phyloP scores from a whole-genome alignment of 306 rosid genomes.

The Castanospermum australe region DNA sequence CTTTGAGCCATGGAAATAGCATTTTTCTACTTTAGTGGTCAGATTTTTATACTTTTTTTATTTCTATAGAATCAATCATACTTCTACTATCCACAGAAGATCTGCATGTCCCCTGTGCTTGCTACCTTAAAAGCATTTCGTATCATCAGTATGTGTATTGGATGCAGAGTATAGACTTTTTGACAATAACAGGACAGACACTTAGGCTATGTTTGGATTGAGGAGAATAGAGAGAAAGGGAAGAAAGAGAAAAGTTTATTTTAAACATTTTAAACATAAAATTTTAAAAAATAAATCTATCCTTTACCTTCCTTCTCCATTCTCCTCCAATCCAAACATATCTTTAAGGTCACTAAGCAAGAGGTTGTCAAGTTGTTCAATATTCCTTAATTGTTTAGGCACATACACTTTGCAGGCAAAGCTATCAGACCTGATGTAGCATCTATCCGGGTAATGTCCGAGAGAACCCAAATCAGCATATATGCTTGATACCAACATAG shows the following conservation, averaged over 20 bases:
- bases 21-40: constrained; percentile 4
- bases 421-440: constrained; percentile 8
- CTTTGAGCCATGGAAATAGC: constrained; percentile 28
- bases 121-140: background rate
- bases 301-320: too few species aligned
- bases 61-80: background rate
- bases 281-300: too few species aligned
- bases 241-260: too few species aligned
- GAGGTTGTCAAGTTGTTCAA: background rate
- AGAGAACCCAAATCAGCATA: constrained; percentile 19
- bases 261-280: too few species aligned
- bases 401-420: background rate
- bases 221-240: too few species aligned
- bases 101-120: too few species aligned
- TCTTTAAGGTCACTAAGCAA: background rate
- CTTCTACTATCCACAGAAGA: background rate
- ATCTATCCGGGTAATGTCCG: constrained; percentile 14
- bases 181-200: background rate
- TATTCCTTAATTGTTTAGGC: background rate
- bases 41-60: constrained; percentile 6
- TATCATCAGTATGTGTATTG: background rate
- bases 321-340: too few species aligned
- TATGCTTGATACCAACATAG: constrained; percentile 35
- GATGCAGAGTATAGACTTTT: background rate
- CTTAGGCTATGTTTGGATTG: too few species aligned